A percentile compares a stretch with the other conserved stretches of the same genome.
phyloP scores from a whole-genome alignment of 1,139 yeast species.

The Candida tetrigidarum region DNA sequence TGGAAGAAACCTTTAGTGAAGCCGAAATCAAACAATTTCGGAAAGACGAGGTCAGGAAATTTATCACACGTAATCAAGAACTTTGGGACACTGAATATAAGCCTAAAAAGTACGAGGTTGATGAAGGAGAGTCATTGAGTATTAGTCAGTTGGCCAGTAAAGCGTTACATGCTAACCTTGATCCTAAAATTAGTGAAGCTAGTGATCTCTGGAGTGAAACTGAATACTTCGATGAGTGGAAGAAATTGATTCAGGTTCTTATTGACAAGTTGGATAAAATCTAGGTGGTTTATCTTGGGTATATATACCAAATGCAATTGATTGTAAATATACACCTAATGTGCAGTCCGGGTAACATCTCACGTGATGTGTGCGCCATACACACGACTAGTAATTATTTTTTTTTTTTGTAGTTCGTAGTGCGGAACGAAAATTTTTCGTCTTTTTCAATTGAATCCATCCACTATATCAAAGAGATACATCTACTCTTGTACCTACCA shows the following conservation, averaged over 20 bases:
- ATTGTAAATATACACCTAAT: no score
- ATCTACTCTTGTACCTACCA: background rate
- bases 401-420: background rate
- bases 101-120: background rate
- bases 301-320: no score
- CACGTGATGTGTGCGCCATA: no score
- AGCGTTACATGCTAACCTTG: constrained; percentile 8
- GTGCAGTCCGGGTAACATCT: constrained; percentile 7
- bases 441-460: background rate
- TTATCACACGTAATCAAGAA: constrained; percentile 10
- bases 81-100: constrained; percentile 8
- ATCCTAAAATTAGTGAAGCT: constrained; percentile 13
- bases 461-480: no score
- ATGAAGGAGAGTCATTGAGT: background rate
- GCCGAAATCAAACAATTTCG: constrained; percentile 1
- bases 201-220: constrained; percentile 17
- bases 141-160: constrained; percentile 1
- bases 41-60: constrained; percentile 7
- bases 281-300: no score
- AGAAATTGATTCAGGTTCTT: constrained; percentile 7
- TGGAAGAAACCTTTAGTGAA: background rate
- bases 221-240: constrained; percentile 11
- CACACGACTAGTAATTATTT: background rate
- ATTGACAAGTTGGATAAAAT: no score
- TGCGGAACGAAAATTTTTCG: constrained; percentile 3